Conservation (phyloP, 352 stramenopile genomes). For the Globisporangium nunn region DNA sequence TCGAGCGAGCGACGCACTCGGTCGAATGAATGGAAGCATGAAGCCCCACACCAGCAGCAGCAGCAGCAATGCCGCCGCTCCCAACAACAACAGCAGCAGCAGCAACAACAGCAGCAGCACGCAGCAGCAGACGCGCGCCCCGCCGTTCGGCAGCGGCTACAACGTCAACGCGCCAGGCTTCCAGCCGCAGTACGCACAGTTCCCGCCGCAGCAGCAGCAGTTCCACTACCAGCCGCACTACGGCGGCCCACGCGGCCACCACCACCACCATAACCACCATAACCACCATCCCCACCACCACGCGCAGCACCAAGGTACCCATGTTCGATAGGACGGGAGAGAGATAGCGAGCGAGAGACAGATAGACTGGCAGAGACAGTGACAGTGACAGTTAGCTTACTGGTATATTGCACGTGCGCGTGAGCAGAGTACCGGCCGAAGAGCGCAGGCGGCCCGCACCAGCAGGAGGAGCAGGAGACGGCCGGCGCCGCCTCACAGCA, state of each 20-base stretch:
- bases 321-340: neutral
- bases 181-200: constrained; percentile 28
- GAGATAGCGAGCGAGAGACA: neutral
- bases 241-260: constrained; percentile 24
- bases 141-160: constrained; percentile 19
- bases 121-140: constrained; percentile 9
- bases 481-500: neutral
- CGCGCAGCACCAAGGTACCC: constrained; percentile 29
- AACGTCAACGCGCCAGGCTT: constrained; percentile 26
- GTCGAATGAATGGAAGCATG: constrained; percentile 35
- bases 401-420: neutral
- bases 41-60: constrained; percentile 34
- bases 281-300: constrained; percentile 1
- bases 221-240: constrained; percentile 22
- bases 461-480: constrained; percentile 12
- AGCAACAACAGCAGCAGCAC: constrained; percentile 5
- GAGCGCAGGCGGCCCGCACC: neutral
- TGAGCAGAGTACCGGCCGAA: constrained; percentile 17
- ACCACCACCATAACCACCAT: constrained; percentile 17
- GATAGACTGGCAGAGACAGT: too few relatives aligned
- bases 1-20: too few relatives aligned
- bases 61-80: neutral
- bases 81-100: constrained; percentile 14
- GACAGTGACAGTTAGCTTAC: too few relatives aligned
- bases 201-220: constrained; percentile 24